Percentiles rank a stretch among this genome's conserved stretches.
These are phyloP conservation scores for Houttuynia cordata DNA, from an alignment of 164 flowering plant genomes.

Conservation along the genomic window DNA sequence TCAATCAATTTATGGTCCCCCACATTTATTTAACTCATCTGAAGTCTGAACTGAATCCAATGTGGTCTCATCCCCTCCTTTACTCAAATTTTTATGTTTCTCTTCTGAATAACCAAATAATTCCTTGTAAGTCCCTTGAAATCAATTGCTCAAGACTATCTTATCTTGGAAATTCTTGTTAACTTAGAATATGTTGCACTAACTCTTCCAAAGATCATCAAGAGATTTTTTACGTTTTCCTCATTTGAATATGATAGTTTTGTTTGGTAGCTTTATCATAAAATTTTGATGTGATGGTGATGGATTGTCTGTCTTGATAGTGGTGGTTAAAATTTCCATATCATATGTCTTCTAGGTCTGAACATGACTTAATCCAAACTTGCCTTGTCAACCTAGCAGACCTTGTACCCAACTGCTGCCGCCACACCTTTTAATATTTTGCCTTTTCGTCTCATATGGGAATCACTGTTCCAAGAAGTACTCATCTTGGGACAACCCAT, in stretches of 20 bases:
- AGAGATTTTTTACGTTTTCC: no score
- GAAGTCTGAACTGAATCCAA: no score
- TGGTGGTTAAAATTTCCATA: conserved; percentile 3
- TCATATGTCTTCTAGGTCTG: no score
- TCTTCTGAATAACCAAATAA: no score
- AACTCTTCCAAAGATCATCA: no score
- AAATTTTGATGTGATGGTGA: background rate
- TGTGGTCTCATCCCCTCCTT: background rate
- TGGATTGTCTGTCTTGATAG: conserved; percentile 1
- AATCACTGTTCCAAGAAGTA: background rate
- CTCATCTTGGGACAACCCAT: background rate
- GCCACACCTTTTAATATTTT: background rate
- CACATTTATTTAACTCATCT: no score
- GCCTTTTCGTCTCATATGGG: background rate
- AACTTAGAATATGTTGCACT: no score
- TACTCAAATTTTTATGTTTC: no score
- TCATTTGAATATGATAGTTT: background rate
- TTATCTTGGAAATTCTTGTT: no score
- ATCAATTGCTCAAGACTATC: no score
- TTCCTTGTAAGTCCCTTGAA: no score
- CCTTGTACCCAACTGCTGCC: conserved; percentile 5
- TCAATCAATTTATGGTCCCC: background rate
- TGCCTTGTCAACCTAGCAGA: background rate
- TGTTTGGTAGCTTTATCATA: background rate
- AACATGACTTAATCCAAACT: no score